Percentiles rank a stretch among this genome's conserved stretches.
These are phyloP conservation scores for Jackrogersella minutella DNA, from an alignment of 495 filamentous ascomycete species.

Conservation along the genomic window DNA sequence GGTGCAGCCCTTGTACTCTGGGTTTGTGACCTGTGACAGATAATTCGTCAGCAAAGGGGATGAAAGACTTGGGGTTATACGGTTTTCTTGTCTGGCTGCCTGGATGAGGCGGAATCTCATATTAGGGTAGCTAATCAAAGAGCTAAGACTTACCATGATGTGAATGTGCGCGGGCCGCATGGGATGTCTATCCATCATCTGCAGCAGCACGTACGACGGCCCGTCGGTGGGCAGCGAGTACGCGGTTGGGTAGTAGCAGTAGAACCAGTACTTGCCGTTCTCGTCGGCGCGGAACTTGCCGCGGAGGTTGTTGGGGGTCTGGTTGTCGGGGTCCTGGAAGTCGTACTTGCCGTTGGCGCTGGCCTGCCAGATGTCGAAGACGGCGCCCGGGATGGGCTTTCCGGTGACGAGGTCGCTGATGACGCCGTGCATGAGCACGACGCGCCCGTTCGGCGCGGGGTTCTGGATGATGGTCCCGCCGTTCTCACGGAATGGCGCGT, in stretches of 20 bases:
- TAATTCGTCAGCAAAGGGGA: neutral
- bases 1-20: constrained; percentile 69
- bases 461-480: constrained; percentile 77
- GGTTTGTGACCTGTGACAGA: constrained; percentile 52
- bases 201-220: constrained; percentile 73
- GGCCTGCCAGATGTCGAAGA: constrained; percentile 88
- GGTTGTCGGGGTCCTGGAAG: constrained; percentile 82
- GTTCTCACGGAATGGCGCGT: constrained; percentile 77
- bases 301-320: constrained; percentile 81
- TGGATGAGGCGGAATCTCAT: too few relatives aligned
- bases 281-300: constrained; percentile 83
- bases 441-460: constrained; percentile 66
- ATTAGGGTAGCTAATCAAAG: too few relatives aligned
- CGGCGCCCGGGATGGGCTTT: constrained; percentile 71
- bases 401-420: constrained; percentile 77
- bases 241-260: constrained; percentile 83
- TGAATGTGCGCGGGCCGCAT: constrained; percentile 87
- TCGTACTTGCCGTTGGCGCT: constrained; percentile 87
- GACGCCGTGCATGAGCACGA: constrained; percentile 77
- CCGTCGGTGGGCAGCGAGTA: constrained; percentile 81
- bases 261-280: constrained; percentile 78
- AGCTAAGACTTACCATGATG: constrained; percentile 68
- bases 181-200: constrained; percentile 79
- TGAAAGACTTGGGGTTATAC: too few relatives aligned
- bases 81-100: too few relatives aligned